Base-by-base conservation (phyloP, 2,329 filamentous ascomycete genomes). In the Graphilbum fragrans region DNA sequence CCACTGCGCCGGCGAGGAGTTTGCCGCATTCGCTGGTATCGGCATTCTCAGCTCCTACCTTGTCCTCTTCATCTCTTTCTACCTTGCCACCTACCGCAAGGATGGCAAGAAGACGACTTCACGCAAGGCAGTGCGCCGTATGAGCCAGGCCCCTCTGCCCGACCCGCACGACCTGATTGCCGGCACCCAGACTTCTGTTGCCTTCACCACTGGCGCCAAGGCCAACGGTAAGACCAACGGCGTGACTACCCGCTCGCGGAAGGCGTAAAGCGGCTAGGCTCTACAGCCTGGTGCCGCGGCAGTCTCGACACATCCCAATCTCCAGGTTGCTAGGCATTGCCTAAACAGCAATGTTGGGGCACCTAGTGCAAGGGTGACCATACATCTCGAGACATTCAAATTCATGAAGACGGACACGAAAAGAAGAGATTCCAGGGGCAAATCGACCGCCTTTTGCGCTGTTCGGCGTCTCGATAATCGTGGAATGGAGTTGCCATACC, bases 1-100 rank as follows among this genome's bases (percentile, higher is more conserved):
- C 61, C 70, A 80, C 53, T 98, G 90, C 62, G 86, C 90, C 33
- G 90, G 90, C 56, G 90, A 96, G 70, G 92, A 96, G 65, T 96
- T 95, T 56, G 90, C 90, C 38, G 90, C 90, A 35, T 86, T 95
- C 57, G 74, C 88, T 45, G 90, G 90, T 53, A 94, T 95, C 53
- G 85, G 73, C 51, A 94, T 94, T 55, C 72, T 98, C 58, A 88
- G 78, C 66, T 94, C 86, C 25, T 98, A 96, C 77, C 78, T 98
- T 45, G 74, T 96, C 49, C 84, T 98, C 52, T 98, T 98, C 79
- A 94, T 98, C 67, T 90, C 83, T 39, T 98, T 98, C 80, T 98
- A 96, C 75, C 74, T 94, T 53, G 87, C 87, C 51, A 98, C 90
- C 47, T 98, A 98, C 71, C 84, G 82, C 70, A 88, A 86, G 72